Base-by-base conservation (phyloP, 2,329 filamentous ascomycete species). In the Leptoxyphium fumago region DNA sequence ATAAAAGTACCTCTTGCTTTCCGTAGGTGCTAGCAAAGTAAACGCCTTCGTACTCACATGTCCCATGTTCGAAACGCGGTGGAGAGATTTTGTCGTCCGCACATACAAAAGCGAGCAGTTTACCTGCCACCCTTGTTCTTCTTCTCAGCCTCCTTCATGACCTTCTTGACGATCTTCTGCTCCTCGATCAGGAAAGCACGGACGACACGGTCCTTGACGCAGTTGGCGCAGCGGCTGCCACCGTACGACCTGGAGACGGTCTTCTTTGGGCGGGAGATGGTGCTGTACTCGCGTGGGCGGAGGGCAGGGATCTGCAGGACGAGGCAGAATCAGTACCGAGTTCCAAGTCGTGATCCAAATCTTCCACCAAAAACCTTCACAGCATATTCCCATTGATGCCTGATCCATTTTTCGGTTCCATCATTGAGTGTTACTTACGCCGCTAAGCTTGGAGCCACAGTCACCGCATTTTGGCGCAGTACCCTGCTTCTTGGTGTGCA, bases 131-230 rank as follows among this genome's bases (percentile, higher is more conserved):
- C 43, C 47, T 51, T 50, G 39, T 47, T 40, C 68, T 84, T 83
- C 76, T 85, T 83, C 75, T 94, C 85, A 53, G 77, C 79, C 78
- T 96, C 89, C 84, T 95, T 95, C 69, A 96, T 80, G 63, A 98
- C 91, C 85, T 98, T 98, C 87, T 98, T 98, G 73, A 98, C 91
- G 63, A 98, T 96, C 85, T 98, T 98, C 79, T 98, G 91, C 81
- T 98, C 91, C 78, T 98, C 93, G 58, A 98, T 96, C 69, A 98
- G 75, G 82, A 98, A 98, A 54, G 91, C 91, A 61, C 91, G 86
- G 60, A 95, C 86, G 60, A 98, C 85, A 61, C 91, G 84, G 77
- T 98, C 91, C 71, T 89, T 88, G 60, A 98, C 91, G 72, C 91
- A 98, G 78, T 86, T 91, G 66, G 84, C 87, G 77, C 91, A 98